Evolutionary conservation across 495 filamentous ascomycete genomes (phyloP).

Genomic region (Penicillium alfredii): DNA sequence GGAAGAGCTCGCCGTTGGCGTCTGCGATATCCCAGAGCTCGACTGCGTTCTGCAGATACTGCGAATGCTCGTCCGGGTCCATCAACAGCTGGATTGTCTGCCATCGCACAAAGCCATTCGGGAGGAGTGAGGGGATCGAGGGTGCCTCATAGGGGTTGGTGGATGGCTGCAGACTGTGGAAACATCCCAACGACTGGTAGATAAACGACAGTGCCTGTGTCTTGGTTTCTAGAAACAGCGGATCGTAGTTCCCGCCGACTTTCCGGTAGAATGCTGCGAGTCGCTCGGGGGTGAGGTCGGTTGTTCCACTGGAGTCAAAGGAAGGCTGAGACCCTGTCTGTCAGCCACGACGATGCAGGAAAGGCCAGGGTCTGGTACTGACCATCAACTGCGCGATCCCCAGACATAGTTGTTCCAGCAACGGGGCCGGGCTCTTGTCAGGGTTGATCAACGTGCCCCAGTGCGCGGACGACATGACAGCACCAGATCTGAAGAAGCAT

Average conservation of each 20-base stretch:
- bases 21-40: conserved; percentile 67
- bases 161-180: conserved; percentile 67
- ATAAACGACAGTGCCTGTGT: conserved; percentile 75
- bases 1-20: conserved; percentile 71
- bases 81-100: conserved; percentile 88
- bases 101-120: conserved; percentile 84
- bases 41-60: conserved; percentile 76
- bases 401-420: conserved; percentile 70
- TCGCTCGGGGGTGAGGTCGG: conserved; percentile 70
- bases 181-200: conserved; percentile 85
- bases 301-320: conserved; percentile 59
- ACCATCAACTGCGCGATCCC: conserved; percentile 81
- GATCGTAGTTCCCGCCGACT: conserved; percentile 86
- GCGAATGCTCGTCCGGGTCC: conserved; percentile 80
- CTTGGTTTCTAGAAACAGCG: conserved; percentile 76
- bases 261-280: conserved; percentile 82
- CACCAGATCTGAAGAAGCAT: conserved; percentile 16
- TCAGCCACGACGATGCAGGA: too few species aligned
- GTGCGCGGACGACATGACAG: conserved; percentile 42
- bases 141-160: conserved; percentile 68
- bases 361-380: too few species aligned
- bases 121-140: conserved; percentile 72
- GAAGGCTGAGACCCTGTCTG: conserved; percentile 51
- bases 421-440: conserved; percentile 69
- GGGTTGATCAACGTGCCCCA: conserved; percentile 82